These are phyloP conservation scores for Penicillium robsamsonii DNA, from an alignment of 495 filamentous ascomycete genomes.

Conservation along the genomic window DNA sequence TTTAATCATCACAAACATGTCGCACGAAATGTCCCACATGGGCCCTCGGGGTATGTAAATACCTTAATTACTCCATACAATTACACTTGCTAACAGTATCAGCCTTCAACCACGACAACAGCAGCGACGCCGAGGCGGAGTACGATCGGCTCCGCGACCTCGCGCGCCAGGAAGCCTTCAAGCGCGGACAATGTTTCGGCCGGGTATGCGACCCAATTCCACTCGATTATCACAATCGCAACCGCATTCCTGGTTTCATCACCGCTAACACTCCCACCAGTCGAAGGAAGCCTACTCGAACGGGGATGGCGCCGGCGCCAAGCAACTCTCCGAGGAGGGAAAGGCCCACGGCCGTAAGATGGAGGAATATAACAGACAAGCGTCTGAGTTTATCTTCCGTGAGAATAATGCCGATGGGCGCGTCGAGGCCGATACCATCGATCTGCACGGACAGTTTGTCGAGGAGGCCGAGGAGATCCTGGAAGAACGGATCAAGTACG, in stretches of 20 bases:
- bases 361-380: constrained; percentile 82
- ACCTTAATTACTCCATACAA: neutral
- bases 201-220: constrained; percentile 44
- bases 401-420: constrained; percentile 78
- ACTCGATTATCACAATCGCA: neutral
- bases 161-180: constrained; percentile 72
- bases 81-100: constrained; percentile 8
- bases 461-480: constrained; percentile 91
- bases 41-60: constrained; percentile 46
- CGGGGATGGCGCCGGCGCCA: constrained; percentile 76
- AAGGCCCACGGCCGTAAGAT: constrained; percentile 77
- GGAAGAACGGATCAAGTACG: constrained; percentile 75
- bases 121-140: constrained; percentile 69
- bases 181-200: constrained; percentile 73
- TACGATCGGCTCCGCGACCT: constrained; percentile 89
- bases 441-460: constrained; percentile 90
- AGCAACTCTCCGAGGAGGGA: constrained; percentile 77
- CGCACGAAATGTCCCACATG: constrained; percentile 64
- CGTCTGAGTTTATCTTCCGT: constrained; percentile 89
- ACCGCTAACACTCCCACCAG: constrained; percentile 36
- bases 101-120: constrained; percentile 82
- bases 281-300: constrained; percentile 75
- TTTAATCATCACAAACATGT: constrained; percentile 36
- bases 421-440: constrained; percentile 78
- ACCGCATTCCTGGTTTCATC: neutral